Evolutionary conservation across 192 early-diverging fungal genomes (phyloP).

Genomic region (Coemansia sp.): DNA sequence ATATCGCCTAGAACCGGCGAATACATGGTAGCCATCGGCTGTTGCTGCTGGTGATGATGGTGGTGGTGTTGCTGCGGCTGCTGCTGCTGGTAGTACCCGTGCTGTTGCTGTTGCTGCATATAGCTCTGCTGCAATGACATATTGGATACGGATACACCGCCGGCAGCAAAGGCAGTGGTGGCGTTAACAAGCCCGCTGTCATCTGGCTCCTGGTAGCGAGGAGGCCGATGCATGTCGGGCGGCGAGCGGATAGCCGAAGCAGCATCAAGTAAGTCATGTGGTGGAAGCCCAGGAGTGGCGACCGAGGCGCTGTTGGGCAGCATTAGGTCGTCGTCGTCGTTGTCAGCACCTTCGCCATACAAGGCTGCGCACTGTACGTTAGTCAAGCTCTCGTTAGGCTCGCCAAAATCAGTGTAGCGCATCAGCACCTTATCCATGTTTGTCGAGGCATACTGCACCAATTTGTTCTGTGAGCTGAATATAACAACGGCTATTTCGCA

Average conservation of each 20-base stretch:
- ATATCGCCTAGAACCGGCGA: conserved; percentile 38
- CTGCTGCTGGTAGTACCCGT: neutral
- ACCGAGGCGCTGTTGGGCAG: conserved; percentile 26
- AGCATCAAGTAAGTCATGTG: conserved; percentile 25
- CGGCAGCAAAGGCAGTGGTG: conserved; percentile 13
- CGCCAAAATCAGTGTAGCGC: conserved; percentile 75
- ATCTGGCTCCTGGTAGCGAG: conserved; percentile 1
- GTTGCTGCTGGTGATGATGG: conserved; percentile 13
- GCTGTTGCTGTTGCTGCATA: conserved; percentile 18
- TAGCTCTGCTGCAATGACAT: conserved; percentile 21
- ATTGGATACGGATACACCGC: conserved; percentile 1
- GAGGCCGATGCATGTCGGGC: conserved; percentile 17
- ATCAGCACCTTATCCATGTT: conserved; percentile 93
- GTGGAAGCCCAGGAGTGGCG: conserved; percentile 14
- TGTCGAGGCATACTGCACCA: conserved; percentile 89
- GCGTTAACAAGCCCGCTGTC: conserved; percentile 9
- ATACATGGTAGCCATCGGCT: conserved; percentile 34
- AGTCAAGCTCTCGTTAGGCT: conserved; percentile 59
- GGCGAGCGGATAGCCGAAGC: conserved; percentile 11
- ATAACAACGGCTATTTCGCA: conserved; percentile 95
- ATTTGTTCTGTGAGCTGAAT: conserved; percentile 90
- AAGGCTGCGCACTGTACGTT: conserved; percentile 57
- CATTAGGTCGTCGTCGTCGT: conserved; percentile 31
- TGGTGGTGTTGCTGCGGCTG: conserved; percentile 13
- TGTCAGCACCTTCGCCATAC: conserved; percentile 43